Conservation (phyloP, 2,329 filamentous ascomycete species). For the Trichoderma semiorbis region DNA sequence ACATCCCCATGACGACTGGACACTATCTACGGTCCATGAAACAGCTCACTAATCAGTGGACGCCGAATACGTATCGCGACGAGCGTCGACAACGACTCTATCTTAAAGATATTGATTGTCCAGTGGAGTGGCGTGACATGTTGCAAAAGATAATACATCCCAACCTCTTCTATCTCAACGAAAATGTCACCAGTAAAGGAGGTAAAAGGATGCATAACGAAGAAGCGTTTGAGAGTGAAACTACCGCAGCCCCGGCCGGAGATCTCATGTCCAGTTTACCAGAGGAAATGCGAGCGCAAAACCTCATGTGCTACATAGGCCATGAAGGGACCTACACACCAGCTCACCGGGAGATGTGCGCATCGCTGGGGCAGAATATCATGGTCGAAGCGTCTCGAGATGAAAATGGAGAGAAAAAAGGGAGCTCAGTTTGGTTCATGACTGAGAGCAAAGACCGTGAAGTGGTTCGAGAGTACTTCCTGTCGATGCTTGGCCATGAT, state of each 20-base stretch:
- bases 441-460: conserved; percentile 91
- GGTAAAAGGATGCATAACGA: conserved; percentile 35
- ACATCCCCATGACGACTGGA: conserved; percentile 79
- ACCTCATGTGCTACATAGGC: conserved; percentile 97
- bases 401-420: conserved; percentile 71
- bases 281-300: conserved; percentile 83
- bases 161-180: conserved; percentile 86
- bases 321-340: conserved; percentile 97
- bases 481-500: conserved; percentile 89
- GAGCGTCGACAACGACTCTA: conserved; percentile 83
- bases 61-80: conserved; percentile 69
- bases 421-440: conserved; percentile 98
- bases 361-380: conserved; percentile 91
- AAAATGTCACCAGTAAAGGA: conserved; percentile 54
- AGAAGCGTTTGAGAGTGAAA: conserved; percentile 46
- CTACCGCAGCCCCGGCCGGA: conserved; percentile 68
- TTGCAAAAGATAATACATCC: conserved; percentile 75
- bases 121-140: conserved; percentile 77
- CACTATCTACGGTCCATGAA: conserved; percentile 90
- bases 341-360: conserved; percentile 96
- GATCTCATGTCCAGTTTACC: conserved; percentile 95
- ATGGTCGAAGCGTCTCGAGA: conserved; percentile 88
- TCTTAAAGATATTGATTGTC: conserved; percentile 95
- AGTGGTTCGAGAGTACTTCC: conserved; percentile 87
- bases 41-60: conserved; percentile 80